Conservation (phyloP, 768 basidiomycete genomes). For the Neoboletus subvelutipes region DNA sequence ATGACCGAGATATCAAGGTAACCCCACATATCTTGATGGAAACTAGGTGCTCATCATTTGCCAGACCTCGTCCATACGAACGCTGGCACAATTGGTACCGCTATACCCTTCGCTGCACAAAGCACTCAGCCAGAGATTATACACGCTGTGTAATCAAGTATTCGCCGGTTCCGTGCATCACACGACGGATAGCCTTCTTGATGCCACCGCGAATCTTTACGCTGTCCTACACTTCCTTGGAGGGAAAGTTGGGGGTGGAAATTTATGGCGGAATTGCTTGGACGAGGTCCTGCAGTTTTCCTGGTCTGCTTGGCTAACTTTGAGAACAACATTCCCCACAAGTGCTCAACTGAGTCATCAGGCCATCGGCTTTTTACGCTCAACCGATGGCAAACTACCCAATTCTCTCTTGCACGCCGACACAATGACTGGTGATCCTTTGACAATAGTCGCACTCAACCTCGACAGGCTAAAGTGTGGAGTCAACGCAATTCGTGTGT, state of each 20-base stretch:
- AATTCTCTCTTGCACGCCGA: conserved; percentile 13
- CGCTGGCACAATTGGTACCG: conserved; percentile 55
- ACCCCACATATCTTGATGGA: background rate
- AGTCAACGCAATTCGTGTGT: conserved; percentile 47
- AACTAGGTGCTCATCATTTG: conserved; percentile 5
- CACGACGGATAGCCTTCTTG: conserved; percentile 39
- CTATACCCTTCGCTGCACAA: conserved; percentile 69
- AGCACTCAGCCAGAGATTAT: conserved; percentile 51
- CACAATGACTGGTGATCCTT: conserved; percentile 43
- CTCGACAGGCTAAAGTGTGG: conserved; percentile 61
- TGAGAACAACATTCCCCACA: conserved; percentile 59
- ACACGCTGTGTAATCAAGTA: conserved; percentile 51
- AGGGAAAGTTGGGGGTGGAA: conserved; percentile 74
- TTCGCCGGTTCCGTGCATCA: conserved; percentile 54
- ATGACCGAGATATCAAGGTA: conserved; percentile 57
- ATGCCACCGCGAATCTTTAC: conserved; percentile 58
- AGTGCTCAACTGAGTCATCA: conserved; percentile 32
- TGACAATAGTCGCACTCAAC: conserved; percentile 51
- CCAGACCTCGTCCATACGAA: conserved; percentile 46
- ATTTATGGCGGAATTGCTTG: conserved; percentile 71
- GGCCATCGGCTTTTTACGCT: conserved; percentile 1
- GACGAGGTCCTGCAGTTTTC: conserved; percentile 67
- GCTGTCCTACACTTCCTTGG: conserved; percentile 66
- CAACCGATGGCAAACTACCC: conserved; percentile 11
- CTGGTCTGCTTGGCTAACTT: conserved; percentile 56